A percentile compares a stretch with the other conserved stretches of the same genome.
These are phyloP conservation scores for Sphaceloma murrayae DNA, from an alignment of 2,329 filamentous ascomycete genomes.

Conservation along the genomic window DNA sequence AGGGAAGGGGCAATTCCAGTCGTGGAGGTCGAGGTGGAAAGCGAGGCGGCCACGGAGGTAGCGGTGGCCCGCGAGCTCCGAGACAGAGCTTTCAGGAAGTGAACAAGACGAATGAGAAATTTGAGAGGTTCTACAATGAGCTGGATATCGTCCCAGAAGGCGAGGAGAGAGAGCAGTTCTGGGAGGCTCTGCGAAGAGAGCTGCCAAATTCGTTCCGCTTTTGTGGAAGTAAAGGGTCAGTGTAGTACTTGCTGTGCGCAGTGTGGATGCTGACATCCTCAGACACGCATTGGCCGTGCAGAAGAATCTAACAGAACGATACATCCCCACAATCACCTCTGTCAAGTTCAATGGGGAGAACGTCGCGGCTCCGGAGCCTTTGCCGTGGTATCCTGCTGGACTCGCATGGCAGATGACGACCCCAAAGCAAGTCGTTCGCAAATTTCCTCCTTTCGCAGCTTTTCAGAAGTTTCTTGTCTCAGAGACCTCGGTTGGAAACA, in stretches of 20 bases:
- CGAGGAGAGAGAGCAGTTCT: slow-evolving; percentile 71
- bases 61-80: slow-evolving; percentile 38
- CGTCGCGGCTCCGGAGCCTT: slow-evolving; percentile 71
- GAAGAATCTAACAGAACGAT: slow-evolving; percentile 74
- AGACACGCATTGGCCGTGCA: slow-evolving; percentile 89
- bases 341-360: slow-evolving; percentile 73
- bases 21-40: slow-evolving; percentile 16
- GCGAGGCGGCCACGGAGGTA: slow-evolving; percentile 28
- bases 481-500: slow-evolving; percentile 94
- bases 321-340: slow-evolving; percentile 80
- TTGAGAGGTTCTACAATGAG: slow-evolving; percentile 78
- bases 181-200: slow-evolving; percentile 71
- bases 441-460: slow-evolving; percentile 84
- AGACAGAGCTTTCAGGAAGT: slow-evolving; percentile 51
- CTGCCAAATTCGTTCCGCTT: slow-evolving; percentile 97
- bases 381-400: slow-evolving; percentile 88
- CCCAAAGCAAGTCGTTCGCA: slow-evolving; percentile 88
- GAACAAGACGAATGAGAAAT: slow-evolving; percentile 69
- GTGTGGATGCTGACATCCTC: slow-evolving; percentile 18
- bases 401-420: slow-evolving; percentile 98
- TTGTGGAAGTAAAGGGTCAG: slow-evolving; percentile 82
- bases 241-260: slow-evolving; percentile 15
- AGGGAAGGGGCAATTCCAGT: slow-evolving; percentile 5
- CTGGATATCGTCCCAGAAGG: slow-evolving; percentile 62
- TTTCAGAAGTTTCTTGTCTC: slow-evolving; percentile 98